Base-by-base conservation (phyloP, 768 basidiomycete genomes). In the Melanogaster broomeanus region DNA sequence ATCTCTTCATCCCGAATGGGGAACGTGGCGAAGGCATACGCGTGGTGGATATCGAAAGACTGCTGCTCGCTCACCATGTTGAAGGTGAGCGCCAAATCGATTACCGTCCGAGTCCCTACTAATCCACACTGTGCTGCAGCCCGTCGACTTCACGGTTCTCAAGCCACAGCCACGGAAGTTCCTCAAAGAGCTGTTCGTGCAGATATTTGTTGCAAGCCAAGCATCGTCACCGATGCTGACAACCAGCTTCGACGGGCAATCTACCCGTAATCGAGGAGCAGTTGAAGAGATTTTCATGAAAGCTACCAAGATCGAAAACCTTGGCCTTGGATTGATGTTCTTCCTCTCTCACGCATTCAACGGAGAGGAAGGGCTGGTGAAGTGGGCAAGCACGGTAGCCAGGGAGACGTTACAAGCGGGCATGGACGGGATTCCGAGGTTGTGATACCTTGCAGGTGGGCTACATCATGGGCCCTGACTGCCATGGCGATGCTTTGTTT, bases 31-130 rank as follows among this genome's bases (percentile, higher is more conserved):
- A 83, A 80, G 59, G 88, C 88, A 6, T 92, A 91, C 57, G 93
- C 84, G 2, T 99, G 95, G 93, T 93, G 91, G 84, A 81, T 97
- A 37, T 89, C 92, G 5, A 93, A 93, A 67, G 90, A 88, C 55
- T 83, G 81, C 11, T 74, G 90, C 25, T 77, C 83, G 21, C 72
- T 98, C 41, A 76, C 81, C 1, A 80, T 97, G 8, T 73, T 98
- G 49, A 98, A 98, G 82, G 95, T 95, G 50, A 50, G 68, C 21
- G 34, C 25, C 6, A 19, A 16, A 3, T 48, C 21, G 15, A 18
- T 27, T 13, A 15, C n/a, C 30, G 44, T 46, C 4, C 6, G 21
- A 11, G 6, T 2, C 7, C 31, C 47, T n/a, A 31, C 37, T 45
- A 1, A 49, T 24, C 9, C 8, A 33, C 19, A 33, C 19, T 16